Evolutionary conservation across 495 filamentous ascomycete genomes (phyloP), one percentile per base, ranked within the genome.

Genomic region (Aspergillus hancockii): DNA sequence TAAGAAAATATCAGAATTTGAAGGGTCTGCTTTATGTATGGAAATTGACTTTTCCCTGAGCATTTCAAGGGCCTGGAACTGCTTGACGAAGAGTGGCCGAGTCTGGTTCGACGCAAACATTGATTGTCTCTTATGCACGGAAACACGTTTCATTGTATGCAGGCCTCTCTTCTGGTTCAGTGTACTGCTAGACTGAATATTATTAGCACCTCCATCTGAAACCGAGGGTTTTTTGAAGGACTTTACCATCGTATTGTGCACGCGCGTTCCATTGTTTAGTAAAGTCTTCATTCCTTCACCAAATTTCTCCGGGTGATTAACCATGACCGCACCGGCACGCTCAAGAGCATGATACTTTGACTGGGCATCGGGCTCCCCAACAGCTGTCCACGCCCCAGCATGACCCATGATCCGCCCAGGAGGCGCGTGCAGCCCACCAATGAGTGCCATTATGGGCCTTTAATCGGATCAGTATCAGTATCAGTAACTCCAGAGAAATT

Each of bases 341-440:
- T 88, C 74, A n/a, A 95, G 79, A 16, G 82, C 81, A 22, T 80
- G 78, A 55, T 90, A 85, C 72, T 95, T 95, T 14, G 77, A 77
- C 30, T 74, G 71, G 0, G 87, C 83, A 56, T 80, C 79, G 8
- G 85, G 85, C 60, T 95, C 90, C 16, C 87, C 87, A 9, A 83
- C 76, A 0, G 84, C 79, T 31, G 82, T 78, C 75, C 90, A 90
- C 32, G 92, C 92, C 16, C 92, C 92, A 14, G 91, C 89, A 72
- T 96, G 92, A 19, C 92, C 92, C 91, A 96, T 94, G 34, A 92
- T 81, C n/a, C 82, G 81, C 1, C 88, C 88, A 16, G 78, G 72
- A 8, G 81, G 79, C 34, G 90, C 88, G 34, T 85, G 73, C 32
- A 87, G 66, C 1, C 92, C 92, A 28, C 85, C 90, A 45, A 96